A percentile compares a stretch with the other conserved stretches of the same genome.
Conservation (phyloP, 1,139 yeast species). For the Taiozyma sp. region DNA sequence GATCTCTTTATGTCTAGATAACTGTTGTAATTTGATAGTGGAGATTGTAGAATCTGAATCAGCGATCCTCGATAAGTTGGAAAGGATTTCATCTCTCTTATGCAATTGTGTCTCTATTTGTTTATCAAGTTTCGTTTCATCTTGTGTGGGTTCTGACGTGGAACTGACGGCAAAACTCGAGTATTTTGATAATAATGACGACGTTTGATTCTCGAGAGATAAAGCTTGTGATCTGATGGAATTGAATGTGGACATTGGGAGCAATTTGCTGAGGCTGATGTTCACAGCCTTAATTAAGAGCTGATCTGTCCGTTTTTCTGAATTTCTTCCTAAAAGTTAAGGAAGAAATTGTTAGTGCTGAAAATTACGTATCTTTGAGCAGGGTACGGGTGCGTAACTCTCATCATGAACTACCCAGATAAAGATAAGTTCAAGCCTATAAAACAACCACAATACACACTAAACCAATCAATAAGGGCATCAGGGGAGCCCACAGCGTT, state of each 20-base stretch:
- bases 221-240: slow-evolving; percentile 53
- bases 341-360: neutral
- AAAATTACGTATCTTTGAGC: neutral
- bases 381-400: neutral
- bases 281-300: too few relatives aligned
- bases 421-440: neutral
- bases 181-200: slow-evolving; percentile 43
- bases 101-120: slow-evolving; percentile 38
- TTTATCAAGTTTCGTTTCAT: slow-evolving; percentile 39
- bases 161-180: slow-evolving; percentile 51
- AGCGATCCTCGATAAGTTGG: slow-evolving; percentile 35
- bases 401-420: neutral
- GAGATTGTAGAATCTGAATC: slow-evolving; percentile 60
- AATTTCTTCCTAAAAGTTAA: too few relatives aligned
- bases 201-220: slow-evolving; percentile 53
- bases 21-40: slow-evolving; percentile 74
- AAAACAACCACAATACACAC: neutral
- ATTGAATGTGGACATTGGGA: slow-evolving; percentile 33
- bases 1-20: slow-evolving; percentile 77
- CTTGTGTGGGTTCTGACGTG: slow-evolving; percentile 41
- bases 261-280: too few relatives aligned
- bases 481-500: slow-evolving; percentile 1
- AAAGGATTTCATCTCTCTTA: slow-evolving; percentile 37
- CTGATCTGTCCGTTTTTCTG: too few relatives aligned
- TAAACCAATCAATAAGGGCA: neutral